Base-by-base conservation (phyloP, 1,284 basidiomycete genomes). In the Fomes fomentarius region DNA sequence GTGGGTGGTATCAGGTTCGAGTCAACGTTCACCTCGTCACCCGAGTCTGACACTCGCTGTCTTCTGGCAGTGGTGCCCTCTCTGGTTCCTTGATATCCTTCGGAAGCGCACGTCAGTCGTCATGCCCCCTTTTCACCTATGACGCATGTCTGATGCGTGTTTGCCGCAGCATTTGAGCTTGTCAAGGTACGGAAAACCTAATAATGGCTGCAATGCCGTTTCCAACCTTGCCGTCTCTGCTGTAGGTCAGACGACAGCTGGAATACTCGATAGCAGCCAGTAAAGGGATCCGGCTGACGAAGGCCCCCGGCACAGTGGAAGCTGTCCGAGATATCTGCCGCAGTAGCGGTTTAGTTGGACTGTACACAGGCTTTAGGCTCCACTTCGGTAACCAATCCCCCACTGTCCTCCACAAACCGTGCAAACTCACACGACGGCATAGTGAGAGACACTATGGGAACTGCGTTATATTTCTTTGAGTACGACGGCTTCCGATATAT, bases 191-290 rank as follows among this genome's bases (percentile, higher is more conserved):
- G 22, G 19, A 26, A 24, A 35, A 15, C 7, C 25, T n/a, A 47
- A 19, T 21, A 4, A 7, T 43, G 34, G 22, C 30, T 12, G 15
- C 4, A 15, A 14, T 15, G 8, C 19, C 5, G 21, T 7, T 12
- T 6, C 44, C 34, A 24, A 50, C 42, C 56, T 19, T 41, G 30
- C 28, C 52, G 38, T 19, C 3, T 28, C 33, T 22, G 37, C 12
- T 50, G 17, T 64, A 93, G 91, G 88, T 94, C 51, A 87, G 93
- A 57, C 79, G 94, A 62, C 96, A 99, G 67, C 78, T 99, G 46
- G 96, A 98, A 73, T 98, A 92, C 66, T 87, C 93, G 44, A 98
- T 98, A 56, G 93, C 94, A 21, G 83, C 84, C 21, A 87, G 77
- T 69, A 89, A 89, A 65, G 91, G 92, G 4, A 54, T 89, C 31